Base-by-base conservation (phyloP, 805 yeast species). In the Saturnispora serradocipensis region DNA sequence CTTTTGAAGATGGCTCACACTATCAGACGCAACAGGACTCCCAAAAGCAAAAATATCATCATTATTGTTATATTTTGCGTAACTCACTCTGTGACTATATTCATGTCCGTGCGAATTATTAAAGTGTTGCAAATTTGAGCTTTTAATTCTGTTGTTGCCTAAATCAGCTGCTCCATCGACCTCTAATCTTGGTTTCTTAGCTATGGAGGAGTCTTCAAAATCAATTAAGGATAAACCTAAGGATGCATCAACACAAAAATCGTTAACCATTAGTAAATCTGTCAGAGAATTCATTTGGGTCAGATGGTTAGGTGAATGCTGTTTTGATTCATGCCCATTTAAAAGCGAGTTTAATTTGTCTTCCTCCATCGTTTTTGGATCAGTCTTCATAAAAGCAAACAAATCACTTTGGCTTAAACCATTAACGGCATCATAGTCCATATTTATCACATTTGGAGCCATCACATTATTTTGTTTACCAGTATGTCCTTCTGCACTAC, bases 171-270 rank as follows among this genome's bases (percentile, higher is more conserved):
- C 11, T 10, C 15, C 22, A 20, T n/a, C n/a, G n/a, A 24, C 20
- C 16, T 48, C 48, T n/a, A 52, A 8, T 15, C 51, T 54, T 35
- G 47, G 47, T 24, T 54, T 54, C 43, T 52, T 52, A 13, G 40
- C 39, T 24, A 43, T 38, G 9, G 38, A 44, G 10, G 18, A 62
- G 30, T 62, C 59, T 47, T 69, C 74, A 60, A 74, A 70, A 50
- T 79, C 84, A 52, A 85, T 66, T 59, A 84, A 74, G 2, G 86
- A 88, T 50, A 86, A 67, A 1, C 91, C 91, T 40, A 85, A 67
- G 0, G 91, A 86, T 1, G 88, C 91, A 67, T 86, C 93, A 3
- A 88, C 88, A n/a, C 84, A 86, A 64, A 82, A 84, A 53, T 83
- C 88, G 52, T 63, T 65, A 40, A 66, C 38, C 67, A 66, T 63